A percentile compares a stretch with the other conserved stretches of the same genome.
Conservation (phyloP, 495 filamentous ascomycete species). For the Tuber umbilicatum region DNA sequence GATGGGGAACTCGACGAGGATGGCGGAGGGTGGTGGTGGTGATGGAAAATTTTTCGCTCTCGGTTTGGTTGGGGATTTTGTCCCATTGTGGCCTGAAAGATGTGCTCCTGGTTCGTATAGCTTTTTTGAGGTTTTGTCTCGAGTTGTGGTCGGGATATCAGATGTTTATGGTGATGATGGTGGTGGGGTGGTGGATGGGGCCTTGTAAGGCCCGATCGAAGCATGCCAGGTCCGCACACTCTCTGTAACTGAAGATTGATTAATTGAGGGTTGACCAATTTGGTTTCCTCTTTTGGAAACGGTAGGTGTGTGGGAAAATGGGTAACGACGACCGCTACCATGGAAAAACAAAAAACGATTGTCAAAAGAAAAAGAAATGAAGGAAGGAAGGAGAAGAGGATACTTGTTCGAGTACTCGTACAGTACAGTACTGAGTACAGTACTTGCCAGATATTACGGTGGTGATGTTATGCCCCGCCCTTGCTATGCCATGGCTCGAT, state of each 20-base stretch:
- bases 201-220: neutral
- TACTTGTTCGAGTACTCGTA: neutral
- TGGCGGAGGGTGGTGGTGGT: neutral
- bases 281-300: neutral
- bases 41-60: neutral
- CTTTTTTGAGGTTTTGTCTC: neutral
- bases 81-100: neutral
- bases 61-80: neutral
- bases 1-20: neutral
- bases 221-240: neutral
- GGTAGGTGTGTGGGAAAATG: neutral
- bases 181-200: neutral
- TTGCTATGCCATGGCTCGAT: neutral
- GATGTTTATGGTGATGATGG: neutral
- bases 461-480: neutral
- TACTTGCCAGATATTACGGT: neutral
- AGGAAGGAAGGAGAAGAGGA: neutral
- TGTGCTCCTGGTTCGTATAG: neutral
- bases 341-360: neutral
- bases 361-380: neutral
- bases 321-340: neutral
- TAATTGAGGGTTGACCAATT: neutral
- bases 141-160: neutral
- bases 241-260: neutral
- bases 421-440: no score